phyloP scores from a whole-genome alignment of 768 basidiomycete genomes.

The Lentinus brumalis region DNA sequence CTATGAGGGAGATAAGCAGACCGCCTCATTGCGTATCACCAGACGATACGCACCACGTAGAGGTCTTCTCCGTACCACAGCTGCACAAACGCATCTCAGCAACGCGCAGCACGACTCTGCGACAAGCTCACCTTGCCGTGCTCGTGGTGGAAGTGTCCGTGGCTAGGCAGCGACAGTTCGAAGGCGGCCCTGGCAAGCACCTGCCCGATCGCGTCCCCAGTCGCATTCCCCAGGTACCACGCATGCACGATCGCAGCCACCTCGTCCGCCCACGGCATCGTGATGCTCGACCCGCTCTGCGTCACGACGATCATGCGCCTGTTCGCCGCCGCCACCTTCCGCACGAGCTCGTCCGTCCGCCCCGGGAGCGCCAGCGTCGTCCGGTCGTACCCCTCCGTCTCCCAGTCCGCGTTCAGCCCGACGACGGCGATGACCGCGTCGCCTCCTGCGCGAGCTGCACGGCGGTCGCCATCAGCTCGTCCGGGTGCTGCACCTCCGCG shows the following conservation, averaged over 20 bases:
- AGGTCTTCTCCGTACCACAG: slow-evolving; percentile 69
- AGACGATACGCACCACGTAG: no score
- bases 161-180: slow-evolving; percentile 70
- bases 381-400: no score
- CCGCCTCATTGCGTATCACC: no score
- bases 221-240: slow-evolving; percentile 86
- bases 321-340: no score
- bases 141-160: slow-evolving; percentile 70
- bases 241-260: slow-evolving; percentile 74
- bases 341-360: no score
- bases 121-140: slow-evolving; percentile 51
- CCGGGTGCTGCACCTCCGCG: slow-evolving; percentile 59
- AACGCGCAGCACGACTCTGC: background rate
- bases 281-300: no score
- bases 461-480: slow-evolving; percentile 60
- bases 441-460: slow-evolving; percentile 66
- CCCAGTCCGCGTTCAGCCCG: no score
- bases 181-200: slow-evolving; percentile 79
- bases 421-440: no score
- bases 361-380: no score
- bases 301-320: no score
- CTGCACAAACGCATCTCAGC: slow-evolving; percentile 24
- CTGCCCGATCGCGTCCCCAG: slow-evolving; percentile 81
- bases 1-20: no score
- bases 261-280: no score